Base-by-base conservation (phyloP, 192 early-diverging fungal species). In the Irineochytrium annulatum region DNA sequence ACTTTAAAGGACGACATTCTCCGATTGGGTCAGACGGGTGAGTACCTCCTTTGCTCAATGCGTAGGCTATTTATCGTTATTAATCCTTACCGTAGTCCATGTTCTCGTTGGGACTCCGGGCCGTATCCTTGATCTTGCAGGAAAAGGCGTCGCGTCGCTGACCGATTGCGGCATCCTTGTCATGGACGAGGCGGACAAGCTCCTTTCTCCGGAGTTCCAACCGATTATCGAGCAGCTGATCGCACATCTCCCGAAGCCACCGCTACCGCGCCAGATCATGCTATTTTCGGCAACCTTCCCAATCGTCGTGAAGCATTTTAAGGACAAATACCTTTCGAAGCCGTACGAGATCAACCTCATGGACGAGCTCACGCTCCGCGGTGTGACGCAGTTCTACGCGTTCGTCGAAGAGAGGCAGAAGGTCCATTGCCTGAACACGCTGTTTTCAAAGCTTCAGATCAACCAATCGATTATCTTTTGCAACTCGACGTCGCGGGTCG, bases 401-500 rank as follows among this genome's bases (percentile, higher is more conserved):
- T 99, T 93, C 78, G 95, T 99, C 24, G 94, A 97, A 74, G 96
- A 99, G 68, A 81, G 90, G 60, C 96, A 99, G 66, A 99, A 99
- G 71, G 96, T 99, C 3, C 96, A 99, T 69, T 98, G 77, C 60
- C 72, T 84, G 66, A 86, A 85, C 72, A 86, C 79, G 34, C 79
- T 98, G 11, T 98, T 98, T 66, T 95, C 93, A 0, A 49, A 49
- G 22, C 88, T 99, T 26, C 96, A 99, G 89, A 96, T 99, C 81
- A 99, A 99, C 77, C 96, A 99, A 85, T 97, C 94, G 32, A 99
- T 99, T 61, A 99, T 99, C 69, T 99, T 99, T 71, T 99, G 96
- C 74, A 99, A 99, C 77, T 99, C 96, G 0, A 97, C 96, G 41
- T 92, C 91, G 81, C 90, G 96, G 37, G 96, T 99, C 30, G 96